Conservation (phyloP, 805 yeast genomes). For the Yamadazyma sp. region DNA sequence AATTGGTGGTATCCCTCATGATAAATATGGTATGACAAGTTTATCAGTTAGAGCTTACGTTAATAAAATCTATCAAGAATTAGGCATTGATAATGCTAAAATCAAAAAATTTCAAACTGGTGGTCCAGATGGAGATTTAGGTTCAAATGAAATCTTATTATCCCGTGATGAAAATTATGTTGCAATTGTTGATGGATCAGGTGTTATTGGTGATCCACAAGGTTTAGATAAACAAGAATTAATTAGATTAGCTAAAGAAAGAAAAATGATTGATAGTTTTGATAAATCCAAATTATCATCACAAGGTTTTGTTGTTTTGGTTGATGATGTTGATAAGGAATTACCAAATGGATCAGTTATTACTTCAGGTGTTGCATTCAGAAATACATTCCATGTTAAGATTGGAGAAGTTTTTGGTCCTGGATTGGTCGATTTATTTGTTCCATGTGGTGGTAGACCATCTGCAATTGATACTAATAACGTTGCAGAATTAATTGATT, state of each 20-base stretch:
- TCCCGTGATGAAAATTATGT: constrained; percentile 82
- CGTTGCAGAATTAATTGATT: constrained; percentile 67
- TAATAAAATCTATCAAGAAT: constrained; percentile 79
- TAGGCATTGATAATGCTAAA: constrained; percentile 53
- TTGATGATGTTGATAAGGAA: constrained; percentile 76
- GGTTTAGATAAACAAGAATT: constrained; percentile 84
- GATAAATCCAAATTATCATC: constrained; percentile 64
- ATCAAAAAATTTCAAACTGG: constrained; percentile 92
- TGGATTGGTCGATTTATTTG: constrained; percentile 74
- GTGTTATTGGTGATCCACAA: constrained; percentile 87
- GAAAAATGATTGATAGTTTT: constrained; percentile 70
- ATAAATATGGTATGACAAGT: constrained; percentile 96
- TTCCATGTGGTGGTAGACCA: constrained; percentile 99
- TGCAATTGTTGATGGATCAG: constrained; percentile 92
- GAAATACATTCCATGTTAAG: constrained; percentile 85
- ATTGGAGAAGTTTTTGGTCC: constrained; percentile 61
- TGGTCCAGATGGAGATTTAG: constrained; percentile 98
- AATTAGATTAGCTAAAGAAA: constrained; percentile 67
- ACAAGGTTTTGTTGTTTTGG: constrained; percentile 77
- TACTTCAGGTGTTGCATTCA: constrained; percentile 81
- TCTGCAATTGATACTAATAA: constrained; percentile 89
- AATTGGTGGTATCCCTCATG: constrained; percentile 98
- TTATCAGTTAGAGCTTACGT: constrained; percentile 91
- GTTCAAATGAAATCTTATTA: constrained; percentile 89
- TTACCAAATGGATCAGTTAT: constrained; percentile 77